phyloP scores from a whole-genome alignment of 495 filamentous ascomycete species.

The Podospora fimiseda region DNA sequence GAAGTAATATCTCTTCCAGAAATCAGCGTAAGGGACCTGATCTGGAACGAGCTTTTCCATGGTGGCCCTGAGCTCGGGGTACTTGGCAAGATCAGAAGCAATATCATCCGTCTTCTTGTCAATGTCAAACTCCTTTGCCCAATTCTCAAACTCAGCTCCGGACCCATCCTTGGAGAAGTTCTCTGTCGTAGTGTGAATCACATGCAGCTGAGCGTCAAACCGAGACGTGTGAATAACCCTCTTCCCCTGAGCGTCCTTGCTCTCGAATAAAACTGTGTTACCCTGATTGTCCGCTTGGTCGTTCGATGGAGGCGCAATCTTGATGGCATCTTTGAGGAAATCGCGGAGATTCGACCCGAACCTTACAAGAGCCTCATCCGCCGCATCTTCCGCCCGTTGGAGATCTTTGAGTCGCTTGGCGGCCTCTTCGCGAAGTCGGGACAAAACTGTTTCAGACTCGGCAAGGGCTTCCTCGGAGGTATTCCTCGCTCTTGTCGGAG shows the following conservation, averaged over 20 bases:
- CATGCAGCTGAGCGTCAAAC: constrained; percentile 92
- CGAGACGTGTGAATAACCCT: constrained; percentile 87
- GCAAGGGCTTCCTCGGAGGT: constrained; percentile 48
- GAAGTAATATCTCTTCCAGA: constrained; percentile 97
- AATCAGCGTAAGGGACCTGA: constrained; percentile 75
- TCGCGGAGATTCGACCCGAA: constrained; percentile 88
- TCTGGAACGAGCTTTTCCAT: constrained; percentile 97
- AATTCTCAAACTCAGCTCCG: constrained; percentile 66
- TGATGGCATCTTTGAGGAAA: constrained; percentile 87
- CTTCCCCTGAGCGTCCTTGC: constrained; percentile 82
- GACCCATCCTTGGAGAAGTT: constrained; percentile 79
- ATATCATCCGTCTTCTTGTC: constrained; percentile 84
- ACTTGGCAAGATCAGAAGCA: constrained; percentile 73
- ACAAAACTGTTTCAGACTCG: constrained; percentile 70
- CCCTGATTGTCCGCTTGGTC: constrained; percentile 28
- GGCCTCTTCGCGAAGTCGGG: constrained; percentile 77
- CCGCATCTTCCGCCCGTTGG: constrained; percentile 91
- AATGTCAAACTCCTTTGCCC: constrained; percentile 69
- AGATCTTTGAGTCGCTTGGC: constrained; percentile 82
- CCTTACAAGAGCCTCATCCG: constrained; percentile 88
- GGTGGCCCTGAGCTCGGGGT: constrained; percentile 76
- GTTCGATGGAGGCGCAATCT: constrained; percentile 61
- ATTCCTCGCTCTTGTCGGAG: constrained; percentile 36
- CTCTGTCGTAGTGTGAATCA: constrained; percentile 79
- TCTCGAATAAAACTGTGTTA: constrained; percentile 71